Evolutionary conservation across 495 filamentous ascomycete genomes (phyloP), one percentile per base, ranked within the genome.

Genomic region (Chaetomium fimeti): DNA sequence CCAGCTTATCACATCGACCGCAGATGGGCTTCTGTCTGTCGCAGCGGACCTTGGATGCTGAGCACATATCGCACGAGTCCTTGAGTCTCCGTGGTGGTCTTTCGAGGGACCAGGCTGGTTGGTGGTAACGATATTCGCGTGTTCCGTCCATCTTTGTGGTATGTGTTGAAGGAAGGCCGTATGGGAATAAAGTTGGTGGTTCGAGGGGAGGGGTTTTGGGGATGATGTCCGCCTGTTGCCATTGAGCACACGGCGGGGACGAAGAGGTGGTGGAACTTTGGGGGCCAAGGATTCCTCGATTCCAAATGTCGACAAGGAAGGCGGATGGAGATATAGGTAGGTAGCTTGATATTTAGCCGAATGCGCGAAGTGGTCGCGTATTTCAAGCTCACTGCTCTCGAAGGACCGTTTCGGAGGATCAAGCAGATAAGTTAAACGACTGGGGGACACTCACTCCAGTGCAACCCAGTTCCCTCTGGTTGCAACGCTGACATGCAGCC

Each of bases 311-410:
- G 16, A 11, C 8, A 6, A n/a, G 20, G 18, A 24, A 24, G 24
- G n/a, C 24, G 4, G n/a, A n/a, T 6, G 40, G 13, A 43, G 45
- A 11, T 49, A n/a, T 49, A 49, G 45, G n/a, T 49, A 24, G 45
- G 45, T 49, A 49, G 45, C 45, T 49, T 49, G 45, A 11, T 20
- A 49, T 49, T 49, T 49, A 49, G 45, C 45, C 45, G 45, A 49
- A 24, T 12, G 45, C 20, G n/a, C 2, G 7, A 18, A 3, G 40
- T 43, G 13, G 40, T 20, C 3, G 45, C 45, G 45, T n/a, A 6
- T n/a, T 43, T 11, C 9, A 43, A 18, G 16, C 11, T 18, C 2
- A 9, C 40, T 43, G 40, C 40, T 18, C 18, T 13, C 13, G 40
- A 11, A 43, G 40, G 11, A 43, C 32, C 9, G 32, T 11, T 11